Percentiles rank a stretch among this genome's conserved stretches.
phyloP scores from a whole-genome alignment of 192 early-diverging fungal genomes.

The Coemansia asiatica region DNA sequence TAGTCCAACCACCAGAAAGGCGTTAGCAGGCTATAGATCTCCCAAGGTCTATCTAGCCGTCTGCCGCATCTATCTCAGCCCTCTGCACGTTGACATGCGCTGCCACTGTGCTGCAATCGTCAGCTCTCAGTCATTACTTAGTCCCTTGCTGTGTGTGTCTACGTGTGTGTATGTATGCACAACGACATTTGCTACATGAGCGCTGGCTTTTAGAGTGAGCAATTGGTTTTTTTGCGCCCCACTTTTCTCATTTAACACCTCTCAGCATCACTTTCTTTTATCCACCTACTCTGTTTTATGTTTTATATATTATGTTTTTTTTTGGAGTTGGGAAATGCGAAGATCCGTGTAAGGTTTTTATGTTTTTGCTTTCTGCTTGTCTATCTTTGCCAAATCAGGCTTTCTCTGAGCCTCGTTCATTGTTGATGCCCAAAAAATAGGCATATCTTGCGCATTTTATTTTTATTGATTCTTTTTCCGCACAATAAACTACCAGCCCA shows the following conservation, averaged over 20 bases:
- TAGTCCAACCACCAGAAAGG: neutral
- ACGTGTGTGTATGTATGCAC: too few species aligned
- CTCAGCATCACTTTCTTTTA: neutral
- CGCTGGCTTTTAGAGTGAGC: neutral
- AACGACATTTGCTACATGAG: too few species aligned
- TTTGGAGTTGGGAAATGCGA: slow-evolving; percentile 7
- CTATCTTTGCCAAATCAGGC: slow-evolving; percentile 6
- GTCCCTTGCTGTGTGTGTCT: too few species aligned
- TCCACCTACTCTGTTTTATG: neutral
- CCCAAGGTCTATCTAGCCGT: neutral
- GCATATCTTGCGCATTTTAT: neutral
- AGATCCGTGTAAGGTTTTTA: neutral
- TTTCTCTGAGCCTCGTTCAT: slow-evolving; percentile 2
- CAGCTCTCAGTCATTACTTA: neutral
- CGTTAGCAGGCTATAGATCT: neutral
- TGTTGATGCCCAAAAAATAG: neutral
- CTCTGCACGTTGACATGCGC: neutral
- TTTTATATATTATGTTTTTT: neutral
- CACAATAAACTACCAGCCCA: slow-evolving; percentile 5
- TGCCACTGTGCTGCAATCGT: neutral
- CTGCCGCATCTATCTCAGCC: neutral
- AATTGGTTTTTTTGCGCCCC: neutral
- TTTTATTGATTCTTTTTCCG: slow-evolving; percentile 1
- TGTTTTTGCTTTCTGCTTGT: neutral
- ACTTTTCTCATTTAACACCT: neutral